These are phyloP conservation scores for Cordyceps sp. DNA, from an alignment of 2,329 filamentous ascomycete species.

Conservation along the genomic window DNA sequence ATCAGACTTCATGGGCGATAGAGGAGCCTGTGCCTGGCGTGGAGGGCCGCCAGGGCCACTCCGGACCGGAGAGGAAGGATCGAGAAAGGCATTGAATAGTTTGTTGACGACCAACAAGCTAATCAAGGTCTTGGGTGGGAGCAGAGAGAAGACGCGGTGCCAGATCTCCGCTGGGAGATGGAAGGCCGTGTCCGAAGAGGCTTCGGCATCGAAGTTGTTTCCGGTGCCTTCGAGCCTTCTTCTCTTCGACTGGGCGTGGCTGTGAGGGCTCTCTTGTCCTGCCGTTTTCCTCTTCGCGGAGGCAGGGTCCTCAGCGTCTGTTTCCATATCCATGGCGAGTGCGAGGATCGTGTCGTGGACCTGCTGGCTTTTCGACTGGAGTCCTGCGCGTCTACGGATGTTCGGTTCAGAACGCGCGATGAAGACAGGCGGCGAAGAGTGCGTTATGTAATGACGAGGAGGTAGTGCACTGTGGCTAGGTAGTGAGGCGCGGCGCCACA, in stretches of 20 bases:
- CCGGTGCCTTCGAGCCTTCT: background rate
- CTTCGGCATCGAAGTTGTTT: background rate
- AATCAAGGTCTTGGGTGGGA: slow-evolving; percentile 46
- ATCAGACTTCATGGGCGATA: slow-evolving; percentile 34
- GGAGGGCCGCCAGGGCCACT: slow-evolving; percentile 5
- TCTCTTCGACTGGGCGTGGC: slow-evolving; percentile 2
- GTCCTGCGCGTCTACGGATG: no score
- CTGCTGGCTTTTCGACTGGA: no score
- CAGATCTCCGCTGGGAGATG: slow-evolving; percentile 45
- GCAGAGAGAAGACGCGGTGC: slow-evolving; percentile 53
- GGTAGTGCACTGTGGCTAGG: no score
- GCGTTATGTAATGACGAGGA: no score
- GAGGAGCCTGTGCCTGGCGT: slow-evolving; percentile 1
- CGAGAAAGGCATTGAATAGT: slow-evolving; percentile 44
- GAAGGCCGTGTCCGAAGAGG: slow-evolving; percentile 3
- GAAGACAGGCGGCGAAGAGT: no score
- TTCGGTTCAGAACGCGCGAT: no score
- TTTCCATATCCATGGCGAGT: no score
- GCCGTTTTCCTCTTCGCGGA: slow-evolving; percentile 3
- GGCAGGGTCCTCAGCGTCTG: no score
- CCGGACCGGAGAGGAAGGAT: slow-evolving; percentile 22
- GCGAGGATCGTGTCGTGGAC: no score
- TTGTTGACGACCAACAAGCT: slow-evolving; percentile 51
- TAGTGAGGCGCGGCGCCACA: no score
- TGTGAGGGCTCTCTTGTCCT: background rate